Base-by-base conservation (phyloP, 106 monocot species). In the Xerophyta viscosa region DNA sequence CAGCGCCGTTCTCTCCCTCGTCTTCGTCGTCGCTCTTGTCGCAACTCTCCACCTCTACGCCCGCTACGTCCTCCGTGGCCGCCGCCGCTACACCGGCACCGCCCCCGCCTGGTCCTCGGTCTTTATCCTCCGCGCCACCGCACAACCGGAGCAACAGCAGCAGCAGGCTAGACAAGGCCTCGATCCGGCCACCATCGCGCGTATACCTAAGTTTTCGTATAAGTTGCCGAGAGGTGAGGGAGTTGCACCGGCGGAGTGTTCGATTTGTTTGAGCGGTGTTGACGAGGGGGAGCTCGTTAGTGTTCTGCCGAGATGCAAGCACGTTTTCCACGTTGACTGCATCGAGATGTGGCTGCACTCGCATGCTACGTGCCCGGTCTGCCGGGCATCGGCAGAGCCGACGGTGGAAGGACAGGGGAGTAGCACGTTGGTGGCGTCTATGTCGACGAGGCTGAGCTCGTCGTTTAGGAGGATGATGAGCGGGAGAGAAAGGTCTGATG, bases 321-420 rank as follows among this genome's bases (percentile, higher is more conserved):
- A 83, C 33, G 46, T 66, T 17, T 83, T 78, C 33, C 83, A 83
- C 27, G 45, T 46, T 17, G 59, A 39, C 18, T 83, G 83, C 58
- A 71, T 83, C 37, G 83, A 83, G 21, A 60, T 57, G 63, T 83
- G 83, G 83, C 45, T 83, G 18, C 31, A 20, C 48, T 62, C 78
- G 0, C 72, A 74, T 48, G 21, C 61, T 7, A 83, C 57, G 24
- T 83, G 83, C 60, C 82, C 82, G 11, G 31, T 82, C 10, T 82
- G 82, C 37, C 71, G 82, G 36, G 33, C 61, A 14, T 30, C 31
- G 12, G 44, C 44, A 23, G 52, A 29, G 37, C 41, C 71, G 14
- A 23, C 29, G 53, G 33, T 22, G 12, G 12, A 23, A 4, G 27
- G 39, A 49, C 17, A 14, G 15, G 62, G 15, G 11, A 50, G 39